A percentile compares a stretch with the other conserved stretches of the same genome.
Conservation (phyloP, 2,329 filamentous ascomycete species). For the Chlorencoelia australis region DNA sequence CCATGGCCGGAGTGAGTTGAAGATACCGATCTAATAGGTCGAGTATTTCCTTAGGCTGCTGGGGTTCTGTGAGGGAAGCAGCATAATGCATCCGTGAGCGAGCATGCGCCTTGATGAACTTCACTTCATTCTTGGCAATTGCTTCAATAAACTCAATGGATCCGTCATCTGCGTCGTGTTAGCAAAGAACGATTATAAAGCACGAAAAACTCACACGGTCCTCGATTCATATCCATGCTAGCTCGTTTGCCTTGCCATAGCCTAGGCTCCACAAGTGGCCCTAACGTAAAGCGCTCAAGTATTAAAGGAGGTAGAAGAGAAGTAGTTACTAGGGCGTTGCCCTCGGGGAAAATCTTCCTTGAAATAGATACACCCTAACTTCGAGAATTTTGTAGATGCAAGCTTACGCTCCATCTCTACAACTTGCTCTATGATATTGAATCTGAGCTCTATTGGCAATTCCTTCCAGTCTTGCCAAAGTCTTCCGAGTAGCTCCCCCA, state of each 20-base stretch:
- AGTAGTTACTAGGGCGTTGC: constrained; percentile 3
- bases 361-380: constrained; percentile 8
- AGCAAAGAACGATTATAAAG: too few relatives aligned
- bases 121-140: constrained; percentile 10
- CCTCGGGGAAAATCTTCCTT: constrained; percentile 5
- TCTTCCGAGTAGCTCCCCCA: neutral
- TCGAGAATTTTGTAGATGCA: constrained; percentile 6
- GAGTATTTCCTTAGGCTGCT: constrained; percentile 9
- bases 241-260: constrained; percentile 6
- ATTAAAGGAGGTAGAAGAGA: neutral
- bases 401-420: too few relatives aligned
- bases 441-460: constrained; percentile 3
- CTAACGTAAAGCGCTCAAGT: constrained; percentile 5
- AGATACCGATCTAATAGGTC: constrained; percentile 11
- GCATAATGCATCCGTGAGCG: constrained; percentile 8
- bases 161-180: constrained; percentile 1
- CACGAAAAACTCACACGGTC: constrained; percentile 9
- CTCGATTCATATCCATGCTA: constrained; percentile 7
- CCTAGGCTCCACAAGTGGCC: constrained; percentile 1
- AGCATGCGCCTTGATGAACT: constrained; percentile 9
- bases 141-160: constrained; percentile 4
- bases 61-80: constrained; percentile 9
- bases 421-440: constrained; percentile 5
- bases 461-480: too few relatives aligned
- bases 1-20: constrained; percentile 11